phyloP scores from a whole-genome alignment of 306 rosid genomes.

The Vigna angularis region DNA sequence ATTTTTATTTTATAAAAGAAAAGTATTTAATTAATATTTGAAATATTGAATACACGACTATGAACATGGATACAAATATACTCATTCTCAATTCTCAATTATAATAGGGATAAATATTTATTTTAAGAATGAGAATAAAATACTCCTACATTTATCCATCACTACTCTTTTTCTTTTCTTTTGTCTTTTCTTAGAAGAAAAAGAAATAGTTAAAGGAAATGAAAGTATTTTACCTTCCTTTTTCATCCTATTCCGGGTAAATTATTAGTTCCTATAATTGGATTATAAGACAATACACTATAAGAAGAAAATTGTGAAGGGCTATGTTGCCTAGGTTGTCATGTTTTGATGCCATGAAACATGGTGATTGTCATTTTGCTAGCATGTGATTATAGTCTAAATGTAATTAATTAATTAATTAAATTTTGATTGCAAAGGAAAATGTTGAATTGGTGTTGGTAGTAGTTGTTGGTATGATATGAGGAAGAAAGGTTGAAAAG shows the following conservation, averaged over 20 bases:
- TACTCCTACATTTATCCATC: no score
- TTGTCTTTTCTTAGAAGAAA: no score
- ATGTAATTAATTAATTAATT: not conserved
- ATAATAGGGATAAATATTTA: no score
- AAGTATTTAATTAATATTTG: no score
- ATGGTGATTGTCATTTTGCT: slow-evolving; percentile 15
- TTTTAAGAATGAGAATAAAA: no score
- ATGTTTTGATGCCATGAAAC: slow-evolving; percentile 16
- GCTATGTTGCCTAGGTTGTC: not conserved
- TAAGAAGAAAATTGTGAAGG: slow-evolving; percentile 9
- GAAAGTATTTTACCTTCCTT: no score
- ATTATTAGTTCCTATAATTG: not conserved
- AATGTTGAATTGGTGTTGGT: not conserved
- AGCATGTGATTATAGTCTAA: not conserved
- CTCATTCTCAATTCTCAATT: no score
- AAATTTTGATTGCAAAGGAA: slow-evolving; percentile 11
- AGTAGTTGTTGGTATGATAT: slow-evolving; percentile 26
- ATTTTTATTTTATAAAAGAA: no score
- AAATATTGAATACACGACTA: no score
- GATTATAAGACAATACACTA: not conserved
- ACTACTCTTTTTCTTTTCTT: no score
- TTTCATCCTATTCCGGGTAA: not conserved
- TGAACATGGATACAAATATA: no score
- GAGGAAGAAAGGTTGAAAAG: not conserved
- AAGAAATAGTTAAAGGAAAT: no score